phyloP scores from a whole-genome alignment of 208 protist species.

The Leishmania tarentolae region DNA sequence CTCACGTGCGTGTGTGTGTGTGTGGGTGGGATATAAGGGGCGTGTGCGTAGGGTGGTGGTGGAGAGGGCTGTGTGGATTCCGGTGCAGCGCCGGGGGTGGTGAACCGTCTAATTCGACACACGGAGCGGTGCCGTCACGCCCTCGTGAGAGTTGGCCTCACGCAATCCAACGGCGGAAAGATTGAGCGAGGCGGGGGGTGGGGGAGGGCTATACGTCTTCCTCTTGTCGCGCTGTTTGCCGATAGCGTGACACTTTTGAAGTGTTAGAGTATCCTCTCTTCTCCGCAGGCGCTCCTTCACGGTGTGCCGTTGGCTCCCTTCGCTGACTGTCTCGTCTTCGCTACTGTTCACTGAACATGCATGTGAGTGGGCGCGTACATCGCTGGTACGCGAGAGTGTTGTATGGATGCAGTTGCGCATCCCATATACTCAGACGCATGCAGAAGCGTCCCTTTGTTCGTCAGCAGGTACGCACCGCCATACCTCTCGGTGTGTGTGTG shows the following conservation, averaged over 20 bases:
- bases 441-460: background rate
- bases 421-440: background rate
- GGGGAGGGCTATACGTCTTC: background rate
- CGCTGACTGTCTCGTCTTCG: background rate
- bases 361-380: background rate
- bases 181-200: too few relatives aligned
- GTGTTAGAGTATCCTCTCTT: background rate
- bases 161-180: background rate
- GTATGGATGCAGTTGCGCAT: background rate
- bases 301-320: background rate
- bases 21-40: background rate
- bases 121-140: too few relatives aligned
- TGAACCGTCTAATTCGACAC: too few relatives aligned
- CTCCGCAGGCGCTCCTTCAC: background rate
- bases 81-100: too few relatives aligned
- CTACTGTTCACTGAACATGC: background rate
- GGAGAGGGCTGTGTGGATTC: too few relatives aligned
- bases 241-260: background rate
- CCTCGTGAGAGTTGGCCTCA: too few relatives aligned
- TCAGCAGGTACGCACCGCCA: background rate
- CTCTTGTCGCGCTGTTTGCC: background rate
- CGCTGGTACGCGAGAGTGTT: background rate
- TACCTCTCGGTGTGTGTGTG: background rate
- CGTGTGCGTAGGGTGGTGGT: too few relatives aligned
- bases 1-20: too few relatives aligned